Base-by-base conservation (phyloP, 345 rosid species). In the Noccaea bulbosa region DNA sequence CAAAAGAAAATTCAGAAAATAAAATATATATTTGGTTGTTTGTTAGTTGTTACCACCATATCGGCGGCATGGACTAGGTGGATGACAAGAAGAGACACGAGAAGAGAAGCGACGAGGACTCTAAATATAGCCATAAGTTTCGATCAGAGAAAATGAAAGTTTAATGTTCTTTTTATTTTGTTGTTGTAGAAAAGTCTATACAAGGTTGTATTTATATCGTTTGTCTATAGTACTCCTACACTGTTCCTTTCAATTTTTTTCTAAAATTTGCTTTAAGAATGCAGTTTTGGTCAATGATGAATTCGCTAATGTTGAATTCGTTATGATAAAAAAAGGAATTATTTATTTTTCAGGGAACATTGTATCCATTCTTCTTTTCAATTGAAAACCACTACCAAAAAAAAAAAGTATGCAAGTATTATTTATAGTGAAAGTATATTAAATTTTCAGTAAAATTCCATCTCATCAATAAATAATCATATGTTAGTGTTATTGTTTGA, bases 51-150 rank as follows among this genome's bases (percentile, higher is more conserved):
- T 27, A 51, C 12, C 12, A 60, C 56, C 17, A 7, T 24, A 69
- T 65, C 81, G 27, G 85, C 81, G 27, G 85, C 85, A 47, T 75
- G 77, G 14, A 54, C 81, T 5, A 77, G 43, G 43, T 75, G 75
- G 50, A 82, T 71, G 43, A 82, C 51, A 37, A 83, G 73, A 46
- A 86, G 79, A 52, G 86, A 83, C 63, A 81, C 46, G 69, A 86
- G 77, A 74, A 82, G 65, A 39, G 81, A 78, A 65, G 85, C 82
- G 35, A 78, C 15, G 10, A 81, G 38, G 63, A 73, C 44, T 68
- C 64, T 80, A 10, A 73, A 61, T 15, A 70, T 27, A 37, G 78
- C 84, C 92, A 85, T 83, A 15, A 22, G 46, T 7, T 50, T 46
- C 0, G 2, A 35, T n/a, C 5, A 15, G 17, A 30, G 6, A 53